A percentile compares a stretch with the other conserved stretches of the same genome.
Conservation (phyloP, 2,329 filamentous ascomycete genomes). For the Colletotrichum paranaense region DNA sequence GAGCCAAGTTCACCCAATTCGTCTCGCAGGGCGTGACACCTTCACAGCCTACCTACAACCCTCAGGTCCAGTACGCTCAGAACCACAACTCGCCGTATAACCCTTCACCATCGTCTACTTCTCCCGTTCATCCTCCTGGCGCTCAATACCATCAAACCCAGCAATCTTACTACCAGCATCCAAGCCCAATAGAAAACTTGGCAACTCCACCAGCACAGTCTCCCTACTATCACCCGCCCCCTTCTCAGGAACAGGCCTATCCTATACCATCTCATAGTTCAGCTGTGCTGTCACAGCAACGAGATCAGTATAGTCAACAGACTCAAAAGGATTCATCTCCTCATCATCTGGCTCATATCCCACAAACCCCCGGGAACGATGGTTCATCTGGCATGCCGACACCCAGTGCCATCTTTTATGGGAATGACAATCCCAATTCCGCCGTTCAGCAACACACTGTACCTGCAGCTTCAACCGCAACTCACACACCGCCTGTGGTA, state of each 20-base stretch:
- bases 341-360: neutral
- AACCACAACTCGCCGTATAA: neutral
- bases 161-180: neutral
- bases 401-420: neutral
- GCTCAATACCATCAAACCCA: too few species aligned
- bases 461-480: neutral
- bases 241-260: neutral
- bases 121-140: neutral
- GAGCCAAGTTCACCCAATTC: slow-evolving; percentile 1
- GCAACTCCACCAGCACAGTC: neutral
- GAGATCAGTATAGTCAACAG: neutral
- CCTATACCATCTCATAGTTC: neutral
- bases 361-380: neutral
- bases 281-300: neutral
- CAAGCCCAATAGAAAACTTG: neutral
- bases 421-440: neutral
- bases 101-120: neutral
- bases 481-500: neutral
- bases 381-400: too few species aligned
- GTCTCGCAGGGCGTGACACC: neutral
- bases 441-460: neutral
- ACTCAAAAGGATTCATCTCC: neutral
- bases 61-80: neutral
- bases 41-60: neutral
- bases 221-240: neutral